Evolutionary conservation across 2,329 filamentous ascomycete genomes (phyloP).

Genomic region (Hymenoscyphus salicellus): DNA sequence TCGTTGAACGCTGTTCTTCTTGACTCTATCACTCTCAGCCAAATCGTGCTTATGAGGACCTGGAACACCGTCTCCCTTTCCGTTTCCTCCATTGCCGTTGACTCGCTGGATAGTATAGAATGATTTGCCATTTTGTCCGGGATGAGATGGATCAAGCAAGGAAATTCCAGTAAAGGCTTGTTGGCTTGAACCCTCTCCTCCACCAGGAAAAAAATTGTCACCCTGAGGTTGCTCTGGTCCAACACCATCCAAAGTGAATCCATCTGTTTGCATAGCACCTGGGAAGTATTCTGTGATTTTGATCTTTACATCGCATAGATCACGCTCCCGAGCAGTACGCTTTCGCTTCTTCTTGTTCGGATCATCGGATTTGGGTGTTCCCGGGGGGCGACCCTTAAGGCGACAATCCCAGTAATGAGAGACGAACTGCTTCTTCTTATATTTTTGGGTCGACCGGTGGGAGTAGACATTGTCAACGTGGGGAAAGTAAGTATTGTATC

Average conservation of each 20-base stretch:
- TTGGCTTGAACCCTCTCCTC: slow-evolving; percentile 29
- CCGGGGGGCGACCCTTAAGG: slow-evolving; percentile 73
- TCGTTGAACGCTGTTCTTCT: slow-evolving; percentile 74
- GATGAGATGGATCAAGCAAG: slow-evolving; percentile 43
- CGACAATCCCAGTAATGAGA: slow-evolving; percentile 85
- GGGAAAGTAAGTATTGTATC: slow-evolving; percentile 77
- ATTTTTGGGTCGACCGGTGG: slow-evolving; percentile 75
- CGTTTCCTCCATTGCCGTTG: slow-evolving; percentile 72
- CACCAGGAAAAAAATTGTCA: slow-evolving; percentile 34
- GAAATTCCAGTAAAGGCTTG: slow-evolving; percentile 42
- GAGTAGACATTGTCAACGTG: slow-evolving; percentile 84
- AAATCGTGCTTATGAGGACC: slow-evolving; percentile 74
- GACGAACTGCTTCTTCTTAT: slow-evolving; percentile 78
- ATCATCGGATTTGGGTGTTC: slow-evolving; percentile 75
- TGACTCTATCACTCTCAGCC: slow-evolving; percentile 72
- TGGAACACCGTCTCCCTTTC: slow-evolving; percentile 65
- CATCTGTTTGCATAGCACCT: slow-evolving; percentile 41
- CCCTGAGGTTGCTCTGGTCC: slow-evolving; percentile 23
- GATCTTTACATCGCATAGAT: slow-evolving; percentile 84
- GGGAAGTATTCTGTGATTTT: slow-evolving; percentile 79
- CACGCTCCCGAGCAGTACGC: slow-evolving; percentile 68
- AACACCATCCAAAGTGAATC: slow-evolving; percentile 32
- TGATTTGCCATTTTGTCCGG: slow-evolving; percentile 49
- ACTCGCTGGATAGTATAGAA: slow-evolving; percentile 76
- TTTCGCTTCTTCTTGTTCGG: slow-evolving; percentile 81